Evolutionary conservation across 805 yeast genomes (phyloP).

Genomic region (Ogataea pini): DNA sequence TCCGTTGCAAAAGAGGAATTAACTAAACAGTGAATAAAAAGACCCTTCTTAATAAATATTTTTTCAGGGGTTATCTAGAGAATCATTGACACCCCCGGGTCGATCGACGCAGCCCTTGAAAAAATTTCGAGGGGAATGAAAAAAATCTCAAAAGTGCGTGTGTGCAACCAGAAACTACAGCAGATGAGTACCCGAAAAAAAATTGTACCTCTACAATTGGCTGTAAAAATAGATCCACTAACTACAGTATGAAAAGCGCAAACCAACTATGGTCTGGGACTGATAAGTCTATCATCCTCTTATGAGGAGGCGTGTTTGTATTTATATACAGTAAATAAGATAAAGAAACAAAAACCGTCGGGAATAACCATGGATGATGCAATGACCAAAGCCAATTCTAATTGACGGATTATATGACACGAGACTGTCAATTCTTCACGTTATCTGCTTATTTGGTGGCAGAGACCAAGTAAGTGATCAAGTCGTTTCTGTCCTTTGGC

Average conservation of each 20-base stretch:
- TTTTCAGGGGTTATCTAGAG: constrained; percentile 7
- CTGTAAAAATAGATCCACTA: neutral
- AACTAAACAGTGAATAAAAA: neutral
- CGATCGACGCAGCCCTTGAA: constrained; percentile 16
- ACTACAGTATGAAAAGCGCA: neutral
- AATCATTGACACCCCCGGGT: constrained; percentile 1
- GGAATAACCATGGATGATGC: neutral
- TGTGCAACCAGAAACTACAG: neutral
- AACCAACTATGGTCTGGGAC: neutral
- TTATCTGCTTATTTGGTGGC: constrained; percentile 47
- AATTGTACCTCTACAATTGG: constrained; percentile 9
- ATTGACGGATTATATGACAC: constrained; percentile 10
- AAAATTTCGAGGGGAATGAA: neutral
- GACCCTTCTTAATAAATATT: neutral
- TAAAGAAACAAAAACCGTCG: neutral
- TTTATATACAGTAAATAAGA: constrained; percentile 4
- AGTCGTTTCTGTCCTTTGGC: constrained; percentile 97
- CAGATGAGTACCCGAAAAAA: neutral
- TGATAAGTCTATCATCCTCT: constrained; percentile 3
- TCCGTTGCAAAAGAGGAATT: constrained; percentile 7
- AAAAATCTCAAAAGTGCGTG: neutral
- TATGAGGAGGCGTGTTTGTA: constrained; percentile 1
- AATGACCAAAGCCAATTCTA: constrained; percentile 5
- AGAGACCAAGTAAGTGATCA: constrained; percentile 76
- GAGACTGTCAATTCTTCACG: neutral